phyloP scores from a whole-genome alignment of 1,284 basidiomycete species.

The Trichosporon ovoides region DNA sequence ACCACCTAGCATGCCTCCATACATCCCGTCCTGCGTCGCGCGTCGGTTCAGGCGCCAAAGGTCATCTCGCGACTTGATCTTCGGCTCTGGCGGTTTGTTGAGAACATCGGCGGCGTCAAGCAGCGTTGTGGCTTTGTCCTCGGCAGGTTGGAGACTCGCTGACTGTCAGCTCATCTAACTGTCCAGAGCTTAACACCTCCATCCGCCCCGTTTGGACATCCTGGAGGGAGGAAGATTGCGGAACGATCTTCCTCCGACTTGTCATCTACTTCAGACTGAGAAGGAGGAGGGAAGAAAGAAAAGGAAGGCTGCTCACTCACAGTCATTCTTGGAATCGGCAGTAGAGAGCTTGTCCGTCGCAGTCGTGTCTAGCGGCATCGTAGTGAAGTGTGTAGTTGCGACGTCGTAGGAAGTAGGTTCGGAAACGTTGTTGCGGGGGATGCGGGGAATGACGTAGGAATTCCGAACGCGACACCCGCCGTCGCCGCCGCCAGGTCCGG shows the following conservation, averaged over 20 bases:
- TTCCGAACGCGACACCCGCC: neutral
- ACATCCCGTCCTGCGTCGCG: conserved; percentile 23
- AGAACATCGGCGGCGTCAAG: conserved; percentile 7
- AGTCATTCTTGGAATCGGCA: neutral
- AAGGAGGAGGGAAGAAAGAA: too few species aligned
- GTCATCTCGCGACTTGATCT: conserved; percentile 15
- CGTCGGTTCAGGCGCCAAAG: conserved; percentile 14
- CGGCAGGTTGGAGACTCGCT: neutral
- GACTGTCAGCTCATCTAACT: neutral
- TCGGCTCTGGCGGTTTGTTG: neutral
- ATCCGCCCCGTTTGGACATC: too few species aligned
- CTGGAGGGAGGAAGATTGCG: too few species aligned
- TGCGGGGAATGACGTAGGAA: conserved; percentile 1
- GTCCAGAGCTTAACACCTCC: too few species aligned
- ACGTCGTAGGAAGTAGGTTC: neutral
- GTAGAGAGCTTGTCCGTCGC: neutral
- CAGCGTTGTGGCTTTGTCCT: neutral
- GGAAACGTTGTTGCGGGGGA: neutral
- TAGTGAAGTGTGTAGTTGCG: neutral
- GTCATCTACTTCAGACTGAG: too few species aligned
- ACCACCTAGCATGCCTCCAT: conserved; percentile 18
- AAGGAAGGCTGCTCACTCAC: neutral
- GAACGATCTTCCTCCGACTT: too few species aligned
- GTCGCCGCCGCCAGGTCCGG: neutral
- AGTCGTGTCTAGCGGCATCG: neutral